Percentiles rank a stretch among this genome's conserved stretches.
Conservation (phyloP, 352 stramenopile species). For the Phytophthora sp. region DNA sequence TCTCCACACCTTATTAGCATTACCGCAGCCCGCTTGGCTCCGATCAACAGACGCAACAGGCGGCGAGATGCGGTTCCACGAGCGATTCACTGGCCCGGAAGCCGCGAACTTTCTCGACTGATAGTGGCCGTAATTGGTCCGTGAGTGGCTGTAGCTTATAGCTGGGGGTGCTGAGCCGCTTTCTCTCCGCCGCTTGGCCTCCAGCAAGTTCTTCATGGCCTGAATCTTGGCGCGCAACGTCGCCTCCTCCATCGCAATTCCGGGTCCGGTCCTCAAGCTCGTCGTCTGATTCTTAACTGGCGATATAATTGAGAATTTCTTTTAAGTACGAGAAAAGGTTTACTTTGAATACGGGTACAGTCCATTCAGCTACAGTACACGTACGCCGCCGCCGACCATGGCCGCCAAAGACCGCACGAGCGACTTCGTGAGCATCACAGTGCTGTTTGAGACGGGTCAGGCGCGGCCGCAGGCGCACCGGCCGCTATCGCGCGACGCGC, state of each 20-base stretch:
- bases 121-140: constrained; percentile 1
- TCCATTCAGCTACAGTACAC: neutral
- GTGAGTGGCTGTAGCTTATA: constrained; percentile 1
- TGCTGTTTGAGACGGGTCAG: constrained; percentile 80
- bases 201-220: constrained; percentile 81
- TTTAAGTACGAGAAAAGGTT: constrained; percentile 25
- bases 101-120: constrained; percentile 15
- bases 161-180: neutral
- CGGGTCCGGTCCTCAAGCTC: neutral
- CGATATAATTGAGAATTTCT: neutral
- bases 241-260: constrained; percentile 64
- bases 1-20: constrained; percentile 68
- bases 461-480: constrained; percentile 54
- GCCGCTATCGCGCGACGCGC: constrained; percentile 75
- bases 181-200: constrained; percentile 42
- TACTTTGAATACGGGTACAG: too few species aligned
- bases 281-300: constrained; percentile 28
- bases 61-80: constrained; percentile 46
- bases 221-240: constrained; percentile 84
- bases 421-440: constrained; percentile 86
- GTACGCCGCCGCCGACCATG: constrained; percentile 31
- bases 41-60: neutral
- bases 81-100: constrained; percentile 40
- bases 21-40: constrained; percentile 17
- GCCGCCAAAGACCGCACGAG: constrained; percentile 85